Conservation (phyloP, 1,139 yeast genomes). For the Debaryomyces fabryi region DNA sequence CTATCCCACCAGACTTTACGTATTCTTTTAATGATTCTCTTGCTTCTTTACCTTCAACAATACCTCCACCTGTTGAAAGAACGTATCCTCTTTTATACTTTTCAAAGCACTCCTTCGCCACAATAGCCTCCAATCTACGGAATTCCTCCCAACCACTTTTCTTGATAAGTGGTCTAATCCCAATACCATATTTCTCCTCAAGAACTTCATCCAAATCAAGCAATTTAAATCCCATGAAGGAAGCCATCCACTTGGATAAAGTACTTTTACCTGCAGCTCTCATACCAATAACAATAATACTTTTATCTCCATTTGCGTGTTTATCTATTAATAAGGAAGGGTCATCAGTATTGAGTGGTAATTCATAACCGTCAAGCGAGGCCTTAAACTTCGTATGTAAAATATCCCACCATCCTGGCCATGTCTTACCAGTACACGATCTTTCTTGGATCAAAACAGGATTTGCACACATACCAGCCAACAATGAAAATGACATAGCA, state of each 20-base stretch:
- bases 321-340: conserved; percentile 17
- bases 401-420: conserved; percentile 99
- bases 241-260: conserved; percentile 78
- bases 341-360: conserved; percentile 21
- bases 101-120: conserved; percentile 55
- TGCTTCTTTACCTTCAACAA: conserved; percentile 77
- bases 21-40: conserved; percentile 63
- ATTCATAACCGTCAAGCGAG: conserved; percentile 70
- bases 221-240: conserved; percentile 67
- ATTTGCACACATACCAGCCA: conserved; percentile 60
- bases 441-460: conserved; percentile 83
- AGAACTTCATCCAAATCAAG: conserved; percentile 78
- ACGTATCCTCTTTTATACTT: conserved; percentile 61
- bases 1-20: conserved; percentile 65
- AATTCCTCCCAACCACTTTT: conserved; percentile 85
- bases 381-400: conserved; percentile 70
- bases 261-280: conserved; percentile 97
- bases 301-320: conserved; percentile 44
- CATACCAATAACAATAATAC: conserved; percentile 92
- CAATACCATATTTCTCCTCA: conserved; percentile 55
- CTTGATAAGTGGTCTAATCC: conserved; percentile 69
- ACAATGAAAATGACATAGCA: conserved; percentile 93
- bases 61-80: conserved; percentile 95
- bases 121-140: conserved; percentile 65
- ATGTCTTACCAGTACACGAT: conserved; percentile 92